Conservation (phyloP, 305 asterid species). For the Rubia tinctorum region DNA sequence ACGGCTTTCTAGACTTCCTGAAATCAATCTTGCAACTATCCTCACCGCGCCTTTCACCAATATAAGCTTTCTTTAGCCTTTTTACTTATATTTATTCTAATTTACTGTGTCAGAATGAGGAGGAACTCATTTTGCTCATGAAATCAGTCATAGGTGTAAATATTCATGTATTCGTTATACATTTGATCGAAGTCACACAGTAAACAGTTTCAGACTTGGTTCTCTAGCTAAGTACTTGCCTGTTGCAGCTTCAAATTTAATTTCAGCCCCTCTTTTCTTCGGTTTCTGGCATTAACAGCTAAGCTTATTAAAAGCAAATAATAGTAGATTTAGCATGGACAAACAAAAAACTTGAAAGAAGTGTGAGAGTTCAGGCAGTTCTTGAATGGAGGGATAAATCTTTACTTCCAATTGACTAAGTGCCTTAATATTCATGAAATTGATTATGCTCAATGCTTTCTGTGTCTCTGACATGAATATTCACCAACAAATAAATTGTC, state of each 20-base stretch:
- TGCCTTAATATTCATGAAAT: not conserved
- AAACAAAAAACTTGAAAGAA: not conserved
- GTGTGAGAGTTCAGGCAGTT: not conserved
- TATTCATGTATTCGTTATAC: not conserved
- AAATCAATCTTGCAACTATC: not conserved
- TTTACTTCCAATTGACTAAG: not conserved
- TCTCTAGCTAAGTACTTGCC: not conserved
- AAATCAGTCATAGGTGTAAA: not conserved
- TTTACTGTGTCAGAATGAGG: not conserved
- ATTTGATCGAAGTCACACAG: not conserved
- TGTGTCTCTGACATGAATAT: not conserved
- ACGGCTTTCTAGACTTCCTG: not conserved
- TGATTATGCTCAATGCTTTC: not conserved
- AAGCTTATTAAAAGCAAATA: not conserved
- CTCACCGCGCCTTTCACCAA: not conserved
- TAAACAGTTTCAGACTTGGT: not conserved
- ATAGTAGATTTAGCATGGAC: too few relatives aligned
- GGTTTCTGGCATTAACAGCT: not conserved
- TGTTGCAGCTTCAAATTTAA: not conserved
- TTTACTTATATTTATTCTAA: not conserved
- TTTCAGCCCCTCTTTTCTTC: not conserved
- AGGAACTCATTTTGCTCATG: conserved; percentile 1
- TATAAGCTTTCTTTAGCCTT: not conserved
- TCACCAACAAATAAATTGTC: conserved; percentile 10
- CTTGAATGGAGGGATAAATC: too few relatives aligned